Conservation (phyloP, 345 rosid genomes). For the Ricinus communis region DNA sequence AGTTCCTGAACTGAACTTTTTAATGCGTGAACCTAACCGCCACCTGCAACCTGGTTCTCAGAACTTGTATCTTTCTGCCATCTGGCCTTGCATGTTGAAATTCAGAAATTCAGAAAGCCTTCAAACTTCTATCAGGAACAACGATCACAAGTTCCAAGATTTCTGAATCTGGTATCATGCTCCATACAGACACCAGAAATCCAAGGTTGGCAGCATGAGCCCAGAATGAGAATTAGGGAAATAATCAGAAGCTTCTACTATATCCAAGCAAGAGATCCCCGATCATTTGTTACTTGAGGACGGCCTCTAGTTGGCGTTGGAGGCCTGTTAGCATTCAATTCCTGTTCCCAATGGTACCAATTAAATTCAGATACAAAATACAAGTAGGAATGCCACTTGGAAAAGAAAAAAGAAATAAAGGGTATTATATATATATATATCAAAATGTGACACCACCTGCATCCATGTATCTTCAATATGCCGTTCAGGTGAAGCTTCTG, state of each 20-base stretch:
- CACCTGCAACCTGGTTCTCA: conserved; percentile 36
- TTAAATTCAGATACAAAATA: not conserved
- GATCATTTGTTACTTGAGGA: conserved; percentile 74
- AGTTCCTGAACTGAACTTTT: conserved; percentile 23
- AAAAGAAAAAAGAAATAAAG: not conserved
- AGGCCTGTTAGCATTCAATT: conserved; percentile 91
- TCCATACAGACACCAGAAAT: conserved; percentile 46
- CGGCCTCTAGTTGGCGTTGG: conserved; percentile 98
- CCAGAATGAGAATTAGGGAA: conserved; percentile 28
- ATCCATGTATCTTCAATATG: conserved; percentile 97
- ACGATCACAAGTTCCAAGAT: conserved; percentile 28
- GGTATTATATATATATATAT: not conserved
- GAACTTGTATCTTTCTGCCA: conserved; percentile 33
- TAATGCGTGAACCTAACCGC: conserved; percentile 28
- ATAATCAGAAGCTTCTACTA: conserved; percentile 35
- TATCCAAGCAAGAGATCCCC: conserved; percentile 91
- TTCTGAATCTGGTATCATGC: conserved; percentile 43
- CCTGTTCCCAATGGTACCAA: conserved; percentile 44
- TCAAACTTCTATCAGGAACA: conserved; percentile 28
- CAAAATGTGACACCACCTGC: conserved; percentile 60
- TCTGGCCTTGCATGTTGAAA: conserved; percentile 33
- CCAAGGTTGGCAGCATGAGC: conserved; percentile 43
- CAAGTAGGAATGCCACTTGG: not conserved
- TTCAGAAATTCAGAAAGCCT: conserved; percentile 31
- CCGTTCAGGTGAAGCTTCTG: conserved; percentile 78